Conservation (phyloP, 2,329 filamentous ascomycete species). For the Lasiodiplodia gonubiensis region DNA sequence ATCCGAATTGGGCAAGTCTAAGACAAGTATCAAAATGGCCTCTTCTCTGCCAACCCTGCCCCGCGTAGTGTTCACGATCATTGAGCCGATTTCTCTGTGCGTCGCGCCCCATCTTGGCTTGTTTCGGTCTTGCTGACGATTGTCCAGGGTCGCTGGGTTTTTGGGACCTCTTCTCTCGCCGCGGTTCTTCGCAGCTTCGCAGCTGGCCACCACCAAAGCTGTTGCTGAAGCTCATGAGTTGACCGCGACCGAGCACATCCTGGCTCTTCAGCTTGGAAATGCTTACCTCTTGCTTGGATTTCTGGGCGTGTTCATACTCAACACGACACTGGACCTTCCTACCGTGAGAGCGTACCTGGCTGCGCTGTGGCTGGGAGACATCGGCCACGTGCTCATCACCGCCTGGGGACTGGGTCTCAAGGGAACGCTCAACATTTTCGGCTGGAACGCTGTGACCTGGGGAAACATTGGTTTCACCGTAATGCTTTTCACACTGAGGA, state of each 20-base stretch:
- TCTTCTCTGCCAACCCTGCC: conserved; percentile 31
- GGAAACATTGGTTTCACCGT: conserved; percentile 73
- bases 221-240: conserved; percentile 16
- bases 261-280: conserved; percentile 73
- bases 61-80: conserved; percentile 31
- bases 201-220: conserved; percentile 28
- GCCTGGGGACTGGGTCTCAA: conserved; percentile 64
- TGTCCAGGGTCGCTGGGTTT: conserved; percentile 31
- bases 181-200: conserved; percentile 32
- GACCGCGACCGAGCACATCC: conserved; percentile 47
- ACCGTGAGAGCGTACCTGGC: conserved; percentile 72
- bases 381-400: conserved; percentile 70
- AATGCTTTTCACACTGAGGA: conserved; percentile 63
- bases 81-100: conserved; percentile 35
- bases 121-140: neutral
- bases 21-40: conserved; percentile 29
- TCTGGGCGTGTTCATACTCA: conserved; percentile 67
- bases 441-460: conserved; percentile 75
- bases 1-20: neutral
- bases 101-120: neutral
- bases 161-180: conserved; percentile 32
- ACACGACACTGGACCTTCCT: conserved; percentile 67
- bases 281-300: conserved; percentile 70
- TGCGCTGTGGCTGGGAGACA: conserved; percentile 68
- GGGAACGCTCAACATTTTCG: conserved; percentile 57